These are phyloP conservation scores for Golubevia sp. DNA, from an alignment of 1,284 basidiomycete genomes.

Conservation along the genomic window DNA sequence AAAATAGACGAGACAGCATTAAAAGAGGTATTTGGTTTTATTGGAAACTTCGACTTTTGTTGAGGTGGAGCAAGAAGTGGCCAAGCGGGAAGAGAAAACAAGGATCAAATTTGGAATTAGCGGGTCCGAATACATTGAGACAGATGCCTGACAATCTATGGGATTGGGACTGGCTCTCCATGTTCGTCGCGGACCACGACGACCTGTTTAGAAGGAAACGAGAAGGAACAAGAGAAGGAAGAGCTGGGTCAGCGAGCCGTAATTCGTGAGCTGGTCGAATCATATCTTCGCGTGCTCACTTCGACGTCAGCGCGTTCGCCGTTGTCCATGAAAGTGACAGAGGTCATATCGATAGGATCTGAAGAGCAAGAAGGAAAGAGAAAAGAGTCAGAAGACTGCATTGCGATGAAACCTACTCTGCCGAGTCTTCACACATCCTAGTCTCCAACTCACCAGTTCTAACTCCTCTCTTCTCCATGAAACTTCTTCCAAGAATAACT, in stretches of 20 bases:
- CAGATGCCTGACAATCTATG: too few species aligned
- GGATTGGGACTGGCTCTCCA: slow-evolving; percentile 56
- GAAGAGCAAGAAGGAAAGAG: slow-evolving; percentile 24
- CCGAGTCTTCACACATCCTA: slow-evolving; percentile 18
- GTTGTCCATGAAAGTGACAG: slow-evolving; percentile 86
- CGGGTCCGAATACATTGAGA: too few species aligned
- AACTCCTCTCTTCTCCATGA: slow-evolving; percentile 88
- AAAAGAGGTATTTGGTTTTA: too few species aligned
- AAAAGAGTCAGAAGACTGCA: not conserved
- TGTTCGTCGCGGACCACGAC: slow-evolving; percentile 59
- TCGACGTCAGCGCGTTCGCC: slow-evolving; percentile 76
- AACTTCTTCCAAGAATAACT: slow-evolving; percentile 88
- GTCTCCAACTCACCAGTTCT: slow-evolving; percentile 46
- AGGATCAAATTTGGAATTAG: too few species aligned
- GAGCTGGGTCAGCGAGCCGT: too few species aligned
- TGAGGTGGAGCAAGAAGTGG: too few species aligned
- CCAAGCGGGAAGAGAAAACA: too few species aligned
- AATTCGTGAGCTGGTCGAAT: too few species aligned
- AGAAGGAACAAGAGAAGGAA: not conserved
- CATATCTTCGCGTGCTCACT: slow-evolving; percentile 6
- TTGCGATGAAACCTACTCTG: slow-evolving; percentile 61
- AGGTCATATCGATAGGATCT: slow-evolving; percentile 80
- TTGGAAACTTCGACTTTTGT: too few species aligned
- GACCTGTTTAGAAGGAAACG: slow-evolving; percentile 17
- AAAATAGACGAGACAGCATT: too few species aligned